phyloP scores from a whole-genome alignment of 306 rosid genomes.

The Albizia julibrissin region DNA sequence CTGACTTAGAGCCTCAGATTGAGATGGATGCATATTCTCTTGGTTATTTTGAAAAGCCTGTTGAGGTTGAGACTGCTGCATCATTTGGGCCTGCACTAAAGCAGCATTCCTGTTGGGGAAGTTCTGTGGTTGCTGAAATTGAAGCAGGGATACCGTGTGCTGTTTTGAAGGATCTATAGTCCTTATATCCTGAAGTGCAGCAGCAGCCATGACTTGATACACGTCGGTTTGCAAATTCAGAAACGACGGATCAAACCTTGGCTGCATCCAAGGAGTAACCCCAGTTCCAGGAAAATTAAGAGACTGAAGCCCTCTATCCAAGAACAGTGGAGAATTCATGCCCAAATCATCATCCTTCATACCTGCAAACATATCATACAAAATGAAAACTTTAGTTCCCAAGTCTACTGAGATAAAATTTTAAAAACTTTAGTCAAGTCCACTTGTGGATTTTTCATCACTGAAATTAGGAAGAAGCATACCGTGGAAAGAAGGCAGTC shows the following conservation, averaged over 20 bases:
- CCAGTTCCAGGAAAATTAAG: slow-evolving; percentile 81
- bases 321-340: slow-evolving; percentile 73
- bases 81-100: slow-evolving; percentile 74
- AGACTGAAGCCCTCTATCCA: slow-evolving; percentile 91
- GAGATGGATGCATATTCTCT: slow-evolving; percentile 60
- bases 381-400: slow-evolving; percentile 12
- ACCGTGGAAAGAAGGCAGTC: slow-evolving; percentile 89
- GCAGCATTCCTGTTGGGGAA: slow-evolving; percentile 66
- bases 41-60: slow-evolving; percentile 62
- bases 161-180: slow-evolving; percentile 69
- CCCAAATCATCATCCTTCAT: slow-evolving; percentile 85
- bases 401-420: neutral
- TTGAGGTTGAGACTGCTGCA: slow-evolving; percentile 77
- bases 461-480: slow-evolving; percentile 29
- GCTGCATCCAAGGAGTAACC: slow-evolving; percentile 90
- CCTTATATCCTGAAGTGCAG: slow-evolving; percentile 94
- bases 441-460: neutral
- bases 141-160: slow-evolving; percentile 63
- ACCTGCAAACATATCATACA: slow-evolving; percentile 49
- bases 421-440: neutral
- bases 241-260: slow-evolving; percentile 78
- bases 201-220: slow-evolving; percentile 92
- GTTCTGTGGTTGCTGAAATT: slow-evolving; percentile 79
- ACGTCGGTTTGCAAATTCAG: slow-evolving; percentile 78
- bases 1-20: slow-evolving; percentile 55